Conservation (phyloP, 1,139 yeast species). For the Kodamaea derodonti region DNA sequence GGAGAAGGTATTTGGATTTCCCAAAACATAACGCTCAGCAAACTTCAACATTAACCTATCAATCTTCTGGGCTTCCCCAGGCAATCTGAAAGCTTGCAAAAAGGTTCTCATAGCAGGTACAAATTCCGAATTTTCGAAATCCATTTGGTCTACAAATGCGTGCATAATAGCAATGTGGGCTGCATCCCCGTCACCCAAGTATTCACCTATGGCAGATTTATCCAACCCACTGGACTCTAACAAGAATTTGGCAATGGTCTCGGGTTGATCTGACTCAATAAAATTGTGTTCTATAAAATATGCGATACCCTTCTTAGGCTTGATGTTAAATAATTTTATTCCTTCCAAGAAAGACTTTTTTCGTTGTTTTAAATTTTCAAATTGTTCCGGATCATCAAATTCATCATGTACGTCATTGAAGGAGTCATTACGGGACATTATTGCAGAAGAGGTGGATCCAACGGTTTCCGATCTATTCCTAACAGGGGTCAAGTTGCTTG, state of each 20-base stretch:
- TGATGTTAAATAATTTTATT: conserved; percentile 73
- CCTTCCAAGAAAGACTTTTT: conserved; percentile 82
- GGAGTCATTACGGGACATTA: conserved; percentile 31
- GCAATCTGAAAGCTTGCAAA: conserved; percentile 84
- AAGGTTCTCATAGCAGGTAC: conserved; percentile 84
- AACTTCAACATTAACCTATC: conserved; percentile 95
- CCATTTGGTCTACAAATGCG: conserved; percentile 86
- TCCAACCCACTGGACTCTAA: conserved; percentile 78
- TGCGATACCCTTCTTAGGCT: conserved; percentile 76
- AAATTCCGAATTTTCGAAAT: conserved; percentile 63
- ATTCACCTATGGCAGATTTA: conserved; percentile 85
- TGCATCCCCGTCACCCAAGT: conserved; percentile 84
- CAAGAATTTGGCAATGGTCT: conserved; percentile 69
- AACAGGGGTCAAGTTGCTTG: conserved; percentile 15
- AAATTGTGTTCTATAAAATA: conserved; percentile 61
- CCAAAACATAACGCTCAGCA: conserved; percentile 87
- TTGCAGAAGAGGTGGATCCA: conserved; percentile 34
- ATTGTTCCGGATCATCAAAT: conserved; percentile 75
- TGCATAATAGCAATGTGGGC: conserved; percentile 83
- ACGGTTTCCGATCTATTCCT: conserved; percentile 41
- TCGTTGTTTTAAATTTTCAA: conserved; percentile 78
- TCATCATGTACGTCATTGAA: conserved; percentile 30
- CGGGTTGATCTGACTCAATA: conserved; percentile 57
- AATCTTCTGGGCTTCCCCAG: conserved; percentile 97
- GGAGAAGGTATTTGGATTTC: conserved; percentile 80